Evolutionary conservation across 768 basidiomycete species (phyloP), one percentile per base, ranked within the genome.

Genomic region (Tylopilus vinaceipallidus): DNA sequence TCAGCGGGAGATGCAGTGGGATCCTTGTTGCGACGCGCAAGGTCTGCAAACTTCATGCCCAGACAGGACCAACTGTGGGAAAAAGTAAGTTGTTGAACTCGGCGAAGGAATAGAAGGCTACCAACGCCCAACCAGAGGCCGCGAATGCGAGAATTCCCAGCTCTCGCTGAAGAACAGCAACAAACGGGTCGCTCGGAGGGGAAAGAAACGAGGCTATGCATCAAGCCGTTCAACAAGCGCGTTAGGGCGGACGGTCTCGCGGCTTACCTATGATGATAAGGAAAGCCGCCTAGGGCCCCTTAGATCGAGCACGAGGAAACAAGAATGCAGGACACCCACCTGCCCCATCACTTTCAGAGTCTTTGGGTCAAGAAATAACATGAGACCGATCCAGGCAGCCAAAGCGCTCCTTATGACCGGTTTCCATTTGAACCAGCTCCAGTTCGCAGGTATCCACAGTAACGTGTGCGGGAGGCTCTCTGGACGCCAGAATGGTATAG

Each of bases 111-210:
- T 29, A 0, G 16, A 5, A 35, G 47, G 27, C 16, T n/a, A 76
- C 82, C 62, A 54, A 84, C 84, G 77, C 85, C 84, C 84, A 88
- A 23, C 74, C 72, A 9, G 73, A 17, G 2, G 70, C 54, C 0
- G 75, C 75, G 39, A 82, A 80, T 1, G 72, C 17, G 6, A 86
- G 50, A 30, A 83, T 78, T 6, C 78, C 69, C 9, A 78, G 37
- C 58, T 88, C 85, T 2, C 84, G 80, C 59, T 88, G 86, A 13
- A 86, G 60, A 4, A 84, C 83, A 4, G 76, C 71, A n/a, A 85
- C 68, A 57, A 88, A 86, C 1, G 85, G 83, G 46, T 86, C 86
- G 19, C 60, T 70, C 1, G 88, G 86, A 1, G 88, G 83, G 4
- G 83, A 84, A 3, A 90, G 55, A 54, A 88, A 79, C 0, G 81